A percentile compares a stretch with the other conserved stretches of the same genome.
Evolutionary conservation across 495 filamentous ascomycete species (phyloP).

Genomic region (Aspergillus funiculosus): DNA sequence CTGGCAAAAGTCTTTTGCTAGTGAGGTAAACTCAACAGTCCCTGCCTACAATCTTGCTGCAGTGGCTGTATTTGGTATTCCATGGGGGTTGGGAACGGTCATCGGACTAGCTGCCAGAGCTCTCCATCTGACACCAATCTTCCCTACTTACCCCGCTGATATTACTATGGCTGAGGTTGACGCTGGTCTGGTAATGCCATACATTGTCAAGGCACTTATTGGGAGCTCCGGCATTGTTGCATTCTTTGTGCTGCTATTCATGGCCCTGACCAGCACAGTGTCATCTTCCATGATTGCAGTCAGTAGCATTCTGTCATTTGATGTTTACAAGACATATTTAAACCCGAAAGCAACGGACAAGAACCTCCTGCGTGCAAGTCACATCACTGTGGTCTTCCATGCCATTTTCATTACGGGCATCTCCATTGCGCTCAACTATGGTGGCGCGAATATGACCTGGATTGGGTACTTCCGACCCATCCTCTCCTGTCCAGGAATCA

Average conservation of each 20-base stretch:
- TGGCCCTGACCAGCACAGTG: conserved; percentile 48
- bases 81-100: conserved; percentile 47
- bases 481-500: conserved; percentile 35
- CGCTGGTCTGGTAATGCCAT: conserved; percentile 45
- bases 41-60: conserved; percentile 43
- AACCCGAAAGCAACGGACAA: conserved; percentile 38
- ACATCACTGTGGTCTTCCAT: conserved; percentile 33
- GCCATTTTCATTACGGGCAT: conserved; percentile 36
- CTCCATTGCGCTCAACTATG: conserved; percentile 35
- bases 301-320: conserved; percentile 42
- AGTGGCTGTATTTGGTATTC: conserved; percentile 43
- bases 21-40: conserved; percentile 36
- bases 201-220: conserved; percentile 43
- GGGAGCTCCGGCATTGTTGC: conserved; percentile 42
- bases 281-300: conserved; percentile 45
- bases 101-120: conserved; percentile 44
- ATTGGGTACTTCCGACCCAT: conserved; percentile 35
- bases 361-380: conserved; percentile 31
- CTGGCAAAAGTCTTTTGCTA: conserved; percentile 49
- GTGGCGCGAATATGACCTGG: conserved; percentile 40
- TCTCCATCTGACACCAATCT: conserved; percentile 42
- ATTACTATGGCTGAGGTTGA: conserved; percentile 39
- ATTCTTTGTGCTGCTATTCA: conserved; percentile 50
- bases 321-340: conserved; percentile 50
- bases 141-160: conserved; percentile 47